phyloP scores from a whole-genome alignment of 257 asterid species.

The Petrea volubilis region DNA sequence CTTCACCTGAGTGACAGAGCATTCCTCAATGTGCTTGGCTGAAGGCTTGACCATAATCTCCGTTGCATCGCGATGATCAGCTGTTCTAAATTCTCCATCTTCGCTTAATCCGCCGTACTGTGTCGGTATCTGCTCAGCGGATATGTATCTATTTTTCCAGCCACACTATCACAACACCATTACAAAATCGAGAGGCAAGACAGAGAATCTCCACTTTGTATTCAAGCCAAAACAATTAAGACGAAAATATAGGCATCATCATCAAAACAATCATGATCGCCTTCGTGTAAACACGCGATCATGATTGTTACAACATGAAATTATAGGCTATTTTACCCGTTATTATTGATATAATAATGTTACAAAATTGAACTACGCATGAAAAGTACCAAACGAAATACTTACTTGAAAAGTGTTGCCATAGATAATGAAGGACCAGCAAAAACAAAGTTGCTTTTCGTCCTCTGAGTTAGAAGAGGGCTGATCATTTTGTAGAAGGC shows the following conservation, averaged over 20 bases:
- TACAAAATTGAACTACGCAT: too few species aligned
- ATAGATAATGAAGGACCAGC: slow-evolving; percentile 32
- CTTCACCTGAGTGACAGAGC: slow-evolving; percentile 31
- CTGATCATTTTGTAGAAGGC: slow-evolving; percentile 36
- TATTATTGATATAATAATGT: too few species aligned
- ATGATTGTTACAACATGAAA: too few species aligned
- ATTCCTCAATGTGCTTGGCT: slow-evolving; percentile 31
- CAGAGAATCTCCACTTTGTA: too few species aligned
- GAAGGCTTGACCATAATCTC: slow-evolving; percentile 31
- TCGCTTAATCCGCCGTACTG: slow-evolving; percentile 34
- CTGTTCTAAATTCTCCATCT: slow-evolving; percentile 26
- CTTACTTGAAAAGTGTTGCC: slow-evolving; percentile 39
- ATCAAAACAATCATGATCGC: too few species aligned
- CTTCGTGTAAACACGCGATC: too few species aligned
- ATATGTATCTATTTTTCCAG: slow-evolving; percentile 21
- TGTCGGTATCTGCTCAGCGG: slow-evolving; percentile 34
- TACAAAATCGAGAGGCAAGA: too few species aligned
- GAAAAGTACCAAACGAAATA: too few species aligned
- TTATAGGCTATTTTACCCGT: too few species aligned
- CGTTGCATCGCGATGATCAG: slow-evolving; percentile 22
- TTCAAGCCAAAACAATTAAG: too few species aligned
- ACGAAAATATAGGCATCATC: too few species aligned
- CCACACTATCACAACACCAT: not conserved
- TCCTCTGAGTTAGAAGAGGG: slow-evolving; percentile 39
- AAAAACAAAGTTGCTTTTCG: slow-evolving; percentile 38